Evolutionary conservation across 2,329 filamentous ascomycete species (phyloP), one percentile per base, ranked within the genome.

Genomic region (Epichloe sp.): DNA sequence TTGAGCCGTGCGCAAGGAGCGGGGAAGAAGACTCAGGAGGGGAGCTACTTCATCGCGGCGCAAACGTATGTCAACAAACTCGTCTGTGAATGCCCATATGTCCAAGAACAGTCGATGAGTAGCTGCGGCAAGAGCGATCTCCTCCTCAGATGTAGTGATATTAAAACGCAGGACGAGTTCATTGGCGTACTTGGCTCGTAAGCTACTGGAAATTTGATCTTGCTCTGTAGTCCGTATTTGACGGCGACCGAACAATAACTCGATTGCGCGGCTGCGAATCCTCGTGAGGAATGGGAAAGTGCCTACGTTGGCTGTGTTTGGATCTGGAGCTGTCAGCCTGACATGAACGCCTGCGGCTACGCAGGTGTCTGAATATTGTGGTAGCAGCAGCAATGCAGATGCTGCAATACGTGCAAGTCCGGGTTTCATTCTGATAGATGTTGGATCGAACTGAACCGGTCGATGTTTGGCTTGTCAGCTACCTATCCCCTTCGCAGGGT

Each of bases 161-260:
- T 85, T 88, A 75, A 97, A 96, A 40, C 93, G 83, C 55, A 97
- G 71, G 15, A 98, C 88, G n/a, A 95, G 76, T 66, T 96, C 83
- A 55, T 85, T 79, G 55, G 81, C 80, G 64, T 95, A 95, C 56
- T 71, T 70, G 31, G 63, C 68, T 31, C 70, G 64, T 31, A 71
- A 56, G 45, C 60, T 65, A 52, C 57, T 63, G 55, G 60, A 57
- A 60, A 54, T 51, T 60, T 36, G 34, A 58, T 55, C n/a, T 53
- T 31, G 52, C 34, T 54, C 47, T 55, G 57, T 50, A 42, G 59
- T 54, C 49, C 65, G 66, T 35, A 60, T 63, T 2, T 67, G 65
- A 56, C 70, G 69, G 6, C 66, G 64, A 12, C 76, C 74, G 52
- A 79, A 78, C 43, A 79, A 58, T 31, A 73, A 63, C 56, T 77